Evolutionary conservation across 1,284 basidiomycete genomes (phyloP), one percentile per base, ranked within the genome.

Genomic region (Trichosporon sp.): DNA sequence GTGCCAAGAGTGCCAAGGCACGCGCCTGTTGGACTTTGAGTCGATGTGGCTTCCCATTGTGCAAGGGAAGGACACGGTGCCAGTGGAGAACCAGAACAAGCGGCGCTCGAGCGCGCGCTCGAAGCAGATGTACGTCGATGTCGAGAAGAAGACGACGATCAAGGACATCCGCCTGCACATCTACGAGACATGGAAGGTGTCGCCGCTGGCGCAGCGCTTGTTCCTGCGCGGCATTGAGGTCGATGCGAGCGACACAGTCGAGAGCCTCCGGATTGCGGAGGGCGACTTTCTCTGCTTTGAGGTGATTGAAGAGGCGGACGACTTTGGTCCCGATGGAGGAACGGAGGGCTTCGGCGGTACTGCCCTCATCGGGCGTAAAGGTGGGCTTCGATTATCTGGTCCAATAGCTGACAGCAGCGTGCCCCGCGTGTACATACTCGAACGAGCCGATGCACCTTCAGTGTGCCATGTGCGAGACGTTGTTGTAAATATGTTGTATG

Each of bases 301-400:
- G n/a, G 70, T 70, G 67, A 43, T 70, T 2, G 64, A 76, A 2
- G 77, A 78, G 56, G 56, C 79, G 16, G 74, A 77, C 40, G 79
- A 79, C 40, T 67, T 61, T 1, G 73, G 73, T n/a, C 66, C 67
- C 11, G 72, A 66, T n/a, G 72, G 68, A 6, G 76, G 74, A 59
- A 68, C 70, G 0, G 79, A 79, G 67, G 80, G 81, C 16, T 81
- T 83, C 70, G 78, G 80, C 1, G 81, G 80, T 1, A 80, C 81
- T 12, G 80, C 77, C 1, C 70, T 83, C 19, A 67, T 76, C 0
- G 72, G 74, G 7, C 65, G 78, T 14, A 73, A 75, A 8, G 72
- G 78, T 79, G 67, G 74, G 78, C 73, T 3, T 21, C 32, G 68
- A 2, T 26, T 26, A 26, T 26, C 67, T 70, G 16, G 67, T 67